Evolutionary conservation across 2,329 filamentous ascomycete species (phyloP), one percentile per base, ranked within the genome.

Genomic region (Diatrype stigma): DNA sequence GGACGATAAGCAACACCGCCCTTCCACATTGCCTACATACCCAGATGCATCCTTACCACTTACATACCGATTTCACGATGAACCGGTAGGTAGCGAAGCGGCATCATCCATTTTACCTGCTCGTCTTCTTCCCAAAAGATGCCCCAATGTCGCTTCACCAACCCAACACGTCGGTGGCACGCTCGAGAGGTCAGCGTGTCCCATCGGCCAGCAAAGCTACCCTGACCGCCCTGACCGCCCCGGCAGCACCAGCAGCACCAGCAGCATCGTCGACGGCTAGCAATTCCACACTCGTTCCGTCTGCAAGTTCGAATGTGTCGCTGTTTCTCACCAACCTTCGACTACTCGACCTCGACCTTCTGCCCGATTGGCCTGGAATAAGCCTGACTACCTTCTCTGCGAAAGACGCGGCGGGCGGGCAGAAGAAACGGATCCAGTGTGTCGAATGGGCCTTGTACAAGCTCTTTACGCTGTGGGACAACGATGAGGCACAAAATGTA

Each of bases 391-490:
- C 87, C 2, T 90, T 97, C 64, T 81, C 82, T 3, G 74, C 78
- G 3, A 84, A 78, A 51, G 81, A 89, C 61, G 79, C 79, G 3
- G 78, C 79, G 0, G 84, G 86, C 56, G 88, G 88, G 48, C 87
- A 93, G 68, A 94, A 93, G 71, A 87, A 86, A 68, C 83, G 93
- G 48, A 85, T 96, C 35, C 84, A 89, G 60, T 84, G 84, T 53
- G 83, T 92, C 35, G 94, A 99, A 73, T 97, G 93, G 90, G 84
- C 87, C 1, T 74, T 97, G n/a, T 96, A 88, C 68, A 86, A 89
- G 47, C 79, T 99, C 14, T 96, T 96, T 67, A 77, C 80, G 35
- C 73, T 95, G 3, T 96, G 90, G 87, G 89, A 96, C 64, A 80
- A 82, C 0, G 81, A 86, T 11, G 87, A 89, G 61, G 82, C 91